Conservation (phyloP, 192 early-diverging fungal genomes). For the Umbelopsis ramanniana region DNA sequence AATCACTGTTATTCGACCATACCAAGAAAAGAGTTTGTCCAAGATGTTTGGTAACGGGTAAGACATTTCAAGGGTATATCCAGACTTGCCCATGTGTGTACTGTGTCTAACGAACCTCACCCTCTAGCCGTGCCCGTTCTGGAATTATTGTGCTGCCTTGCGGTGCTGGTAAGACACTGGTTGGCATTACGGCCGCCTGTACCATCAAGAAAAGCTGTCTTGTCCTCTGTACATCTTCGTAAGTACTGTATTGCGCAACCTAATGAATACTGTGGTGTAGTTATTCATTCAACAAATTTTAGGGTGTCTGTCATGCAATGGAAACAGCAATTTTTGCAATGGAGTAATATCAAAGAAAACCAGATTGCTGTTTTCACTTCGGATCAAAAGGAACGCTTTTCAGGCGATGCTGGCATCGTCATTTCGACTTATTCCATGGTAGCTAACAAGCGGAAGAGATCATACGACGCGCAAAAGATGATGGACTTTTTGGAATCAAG, state of each 20-base stretch:
- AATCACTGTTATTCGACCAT: constrained; percentile 91
- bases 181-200: constrained; percentile 96
- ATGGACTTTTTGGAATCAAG: constrained; percentile 89
- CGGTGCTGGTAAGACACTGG: constrained; percentile 97
- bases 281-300: constrained; percentile 9
- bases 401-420: constrained; percentile 88
- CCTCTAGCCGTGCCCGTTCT: constrained; percentile 68
- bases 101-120: not conserved
- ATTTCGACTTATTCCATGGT: constrained; percentile 99
- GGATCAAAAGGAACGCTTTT: constrained; percentile 88
- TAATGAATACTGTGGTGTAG: not conserved
- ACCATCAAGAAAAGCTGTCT: constrained; percentile 95
- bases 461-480: constrained; percentile 92
- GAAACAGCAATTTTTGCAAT: constrained; percentile 95
- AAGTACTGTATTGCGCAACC: constrained; percentile 1
- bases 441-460: constrained; percentile 89
- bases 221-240: constrained; percentile 90
- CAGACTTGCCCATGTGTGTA: not conserved
- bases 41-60: constrained; percentile 93
- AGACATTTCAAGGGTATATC: not conserved
- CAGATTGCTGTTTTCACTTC: constrained; percentile 96
- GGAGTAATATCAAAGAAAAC: constrained; percentile 91
- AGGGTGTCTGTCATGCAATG: constrained; percentile 98
- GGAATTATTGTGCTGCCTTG: constrained; percentile 99
- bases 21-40: constrained; percentile 86